phyloP scores from a whole-genome alignment of 2,329 filamentous ascomycete genomes.

The Fusarium hainanense region DNA sequence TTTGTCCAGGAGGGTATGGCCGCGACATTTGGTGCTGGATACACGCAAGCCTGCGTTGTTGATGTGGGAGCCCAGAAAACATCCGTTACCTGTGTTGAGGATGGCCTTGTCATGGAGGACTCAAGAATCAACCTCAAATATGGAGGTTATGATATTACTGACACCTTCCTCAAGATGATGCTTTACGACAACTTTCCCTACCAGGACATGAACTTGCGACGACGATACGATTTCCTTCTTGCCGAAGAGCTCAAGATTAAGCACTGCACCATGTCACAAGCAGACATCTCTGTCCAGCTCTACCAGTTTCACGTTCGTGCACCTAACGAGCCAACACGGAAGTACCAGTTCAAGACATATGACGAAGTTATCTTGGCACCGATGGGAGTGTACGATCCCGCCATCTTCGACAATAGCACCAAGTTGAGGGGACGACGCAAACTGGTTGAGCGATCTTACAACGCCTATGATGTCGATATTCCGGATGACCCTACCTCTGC shows the following conservation, averaged over 20 bases:
- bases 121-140: slow-evolving; percentile 96
- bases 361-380: slow-evolving; percentile 95
- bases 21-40: slow-evolving; percentile 93
- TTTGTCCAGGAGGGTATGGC: slow-evolving; percentile 97
- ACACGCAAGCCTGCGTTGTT: slow-evolving; percentile 92
- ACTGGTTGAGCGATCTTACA: slow-evolving; percentile 87
- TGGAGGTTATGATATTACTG: slow-evolving; percentile 91
- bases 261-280: slow-evolving; percentile 90
- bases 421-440: slow-evolving; percentile 85
- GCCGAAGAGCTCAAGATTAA: slow-evolving; percentile 97
- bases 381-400: slow-evolving; percentile 92
- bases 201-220: slow-evolving; percentile 88
- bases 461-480: slow-evolving; percentile 87
- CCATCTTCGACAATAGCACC: slow-evolving; percentile 82
- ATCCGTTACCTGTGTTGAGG: slow-evolving; percentile 95
- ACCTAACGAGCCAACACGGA: slow-evolving; percentile 87
- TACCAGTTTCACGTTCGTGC: slow-evolving; percentile 92
- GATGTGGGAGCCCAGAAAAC: slow-evolving; percentile 98
- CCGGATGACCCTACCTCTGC: slow-evolving; percentile 90
- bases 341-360: slow-evolving; percentile 96
- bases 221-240: slow-evolving; percentile 90
- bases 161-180: slow-evolving; percentile 98
- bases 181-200: slow-evolving; percentile 96
- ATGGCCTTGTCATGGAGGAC: slow-evolving; percentile 93
- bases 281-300: slow-evolving; percentile 87